Conservation (phyloP, 2,329 filamentous ascomycete genomes). For the Penicillium sp. region DNA sequence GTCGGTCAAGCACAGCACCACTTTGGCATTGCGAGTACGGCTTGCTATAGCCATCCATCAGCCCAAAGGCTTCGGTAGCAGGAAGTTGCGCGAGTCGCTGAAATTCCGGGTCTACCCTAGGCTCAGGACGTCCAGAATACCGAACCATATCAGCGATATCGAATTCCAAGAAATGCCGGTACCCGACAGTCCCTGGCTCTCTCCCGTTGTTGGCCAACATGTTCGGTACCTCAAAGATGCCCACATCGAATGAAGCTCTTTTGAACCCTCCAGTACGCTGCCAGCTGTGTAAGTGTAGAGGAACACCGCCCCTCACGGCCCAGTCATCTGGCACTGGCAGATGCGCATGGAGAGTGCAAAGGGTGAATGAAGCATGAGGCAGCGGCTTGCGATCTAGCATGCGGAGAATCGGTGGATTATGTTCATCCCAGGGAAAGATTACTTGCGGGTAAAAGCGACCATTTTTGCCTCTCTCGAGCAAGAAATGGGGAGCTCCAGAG, state of each 20-base stretch:
- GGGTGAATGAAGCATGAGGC: conserved; percentile 42
- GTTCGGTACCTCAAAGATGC: conserved; percentile 50
- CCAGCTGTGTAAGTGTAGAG: conserved; percentile 25
- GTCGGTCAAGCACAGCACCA: conserved; percentile 37
- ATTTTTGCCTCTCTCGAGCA: conserved; percentile 44
- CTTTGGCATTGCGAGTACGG: conserved; percentile 39
- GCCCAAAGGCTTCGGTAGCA: conserved; percentile 33
- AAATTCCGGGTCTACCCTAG: conserved; percentile 19
- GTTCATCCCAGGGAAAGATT: conserved; percentile 46
- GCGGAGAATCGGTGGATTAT: conserved; percentile 39
- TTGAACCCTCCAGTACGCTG: conserved; percentile 28
- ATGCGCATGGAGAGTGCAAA: conserved; percentile 47
- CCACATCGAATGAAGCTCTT: conserved; percentile 44
- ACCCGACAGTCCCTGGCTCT: conserved; percentile 49
- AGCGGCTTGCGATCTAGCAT: conserved; percentile 43
- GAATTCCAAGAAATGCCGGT: conserved; percentile 50
- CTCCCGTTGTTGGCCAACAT: conserved; percentile 49
- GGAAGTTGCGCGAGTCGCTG: conserved; percentile 27
- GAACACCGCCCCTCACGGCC: conserved; percentile 28
- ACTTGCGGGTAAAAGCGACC: conserved; percentile 44
- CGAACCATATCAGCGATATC: conserved; percentile 40
- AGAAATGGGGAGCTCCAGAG: conserved; percentile 46
- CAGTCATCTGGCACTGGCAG: conserved; percentile 43
- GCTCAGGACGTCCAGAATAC: conserved; percentile 24
- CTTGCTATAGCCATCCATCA: conserved; percentile 35